Percentiles rank a stretch among this genome's conserved stretches.
phyloP scores from a whole-genome alignment of 371 early-diverging fungal genomes.

The Funneliformis caledonium region DNA sequence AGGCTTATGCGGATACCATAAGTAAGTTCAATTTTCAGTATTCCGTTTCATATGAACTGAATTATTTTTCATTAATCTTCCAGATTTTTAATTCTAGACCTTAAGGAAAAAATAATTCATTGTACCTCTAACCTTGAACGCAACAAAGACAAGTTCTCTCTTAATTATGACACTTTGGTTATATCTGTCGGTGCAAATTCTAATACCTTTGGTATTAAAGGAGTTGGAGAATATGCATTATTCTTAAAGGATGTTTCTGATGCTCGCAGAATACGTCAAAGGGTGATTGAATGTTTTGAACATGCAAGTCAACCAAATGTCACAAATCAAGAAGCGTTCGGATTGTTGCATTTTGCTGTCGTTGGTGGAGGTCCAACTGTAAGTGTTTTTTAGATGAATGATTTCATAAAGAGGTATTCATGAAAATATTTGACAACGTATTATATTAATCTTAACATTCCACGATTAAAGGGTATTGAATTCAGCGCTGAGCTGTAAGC shows the following conservation, averaged over 20 bases:
- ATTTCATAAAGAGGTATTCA: neutral
- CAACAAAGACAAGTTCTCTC: slow-evolving; percentile 43
- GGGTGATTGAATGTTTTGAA: slow-evolving; percentile 80
- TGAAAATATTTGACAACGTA: neutral
- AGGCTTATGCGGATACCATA: slow-evolving; percentile 69
- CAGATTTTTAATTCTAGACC: slow-evolving; percentile 17
- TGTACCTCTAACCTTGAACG: slow-evolving; percentile 52
- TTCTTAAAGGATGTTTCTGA: slow-evolving; percentile 78
- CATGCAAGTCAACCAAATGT: slow-evolving; percentile 71
- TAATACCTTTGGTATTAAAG: slow-evolving; percentile 83
- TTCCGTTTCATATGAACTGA: slow-evolving; percentile 44
- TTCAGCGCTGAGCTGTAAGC: slow-evolving; percentile 70
- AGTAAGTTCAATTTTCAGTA: slow-evolving; percentile 44
- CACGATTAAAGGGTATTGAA: slow-evolving; percentile 59
- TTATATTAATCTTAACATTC: neutral
- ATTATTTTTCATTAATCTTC: neutral
- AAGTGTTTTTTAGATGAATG: slow-evolving; percentile 12
- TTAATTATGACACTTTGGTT: slow-evolving; percentile 80
- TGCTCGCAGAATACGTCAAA: slow-evolving; percentile 71
- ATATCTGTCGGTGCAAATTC: slow-evolving; percentile 82
- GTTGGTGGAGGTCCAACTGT: slow-evolving; percentile 84
- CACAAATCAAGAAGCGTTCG: slow-evolving; percentile 67
- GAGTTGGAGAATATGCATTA: slow-evolving; percentile 75
- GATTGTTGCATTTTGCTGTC: slow-evolving; percentile 82
- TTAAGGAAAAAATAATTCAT: slow-evolving; percentile 38